A percentile compares a stretch with the other conserved stretches of the same genome.
These are phyloP conservation scores for Prosopis cineraria DNA, from an alignment of 306 rosid genomes.

Conservation along the genomic window DNA sequence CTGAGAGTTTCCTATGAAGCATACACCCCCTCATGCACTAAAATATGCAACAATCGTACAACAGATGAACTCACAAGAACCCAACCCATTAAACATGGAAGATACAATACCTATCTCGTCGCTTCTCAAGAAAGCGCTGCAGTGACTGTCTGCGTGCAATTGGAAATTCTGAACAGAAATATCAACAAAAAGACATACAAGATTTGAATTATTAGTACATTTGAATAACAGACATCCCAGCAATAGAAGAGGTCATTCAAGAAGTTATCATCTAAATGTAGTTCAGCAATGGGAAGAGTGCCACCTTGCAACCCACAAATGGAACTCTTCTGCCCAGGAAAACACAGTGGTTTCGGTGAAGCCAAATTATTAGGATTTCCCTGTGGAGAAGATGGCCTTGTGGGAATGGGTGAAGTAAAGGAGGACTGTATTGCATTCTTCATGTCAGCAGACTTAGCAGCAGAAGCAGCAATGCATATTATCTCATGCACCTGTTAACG, in stretches of 20 bases:
- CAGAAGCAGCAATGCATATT: constrained; percentile 50
- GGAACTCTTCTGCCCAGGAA: constrained; percentile 57
- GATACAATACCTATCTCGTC: constrained; percentile 58
- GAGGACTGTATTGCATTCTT: constrained; percentile 44
- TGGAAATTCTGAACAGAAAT: constrained; percentile 62
- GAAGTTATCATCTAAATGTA: constrained; percentile 1
- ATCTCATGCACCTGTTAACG: constrained; percentile 59
- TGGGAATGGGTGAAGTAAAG: constrained; percentile 42
- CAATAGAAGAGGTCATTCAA: not conserved
- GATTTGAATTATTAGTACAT: not conserved
- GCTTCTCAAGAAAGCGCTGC: constrained; percentile 78
- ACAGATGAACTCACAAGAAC: constrained; percentile 1
- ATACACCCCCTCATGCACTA: not conserved
- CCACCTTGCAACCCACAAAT: constrained; percentile 67
- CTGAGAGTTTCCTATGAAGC: not conserved
- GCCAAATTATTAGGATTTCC: constrained; percentile 46
- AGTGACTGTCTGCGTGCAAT: constrained; percentile 80
- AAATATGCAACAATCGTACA: not conserved
- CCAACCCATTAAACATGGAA: not conserved
- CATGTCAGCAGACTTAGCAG: constrained; percentile 54
- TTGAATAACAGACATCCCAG: not conserved
- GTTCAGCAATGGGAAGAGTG: constrained; percentile 19
- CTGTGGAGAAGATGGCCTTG: constrained; percentile 47
- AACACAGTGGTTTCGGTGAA: constrained; percentile 48
- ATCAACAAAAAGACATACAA: constrained; percentile 25